phyloP scores from a whole-genome alignment of 805 yeast species.

The Lipomyces oligophaga region DNA sequence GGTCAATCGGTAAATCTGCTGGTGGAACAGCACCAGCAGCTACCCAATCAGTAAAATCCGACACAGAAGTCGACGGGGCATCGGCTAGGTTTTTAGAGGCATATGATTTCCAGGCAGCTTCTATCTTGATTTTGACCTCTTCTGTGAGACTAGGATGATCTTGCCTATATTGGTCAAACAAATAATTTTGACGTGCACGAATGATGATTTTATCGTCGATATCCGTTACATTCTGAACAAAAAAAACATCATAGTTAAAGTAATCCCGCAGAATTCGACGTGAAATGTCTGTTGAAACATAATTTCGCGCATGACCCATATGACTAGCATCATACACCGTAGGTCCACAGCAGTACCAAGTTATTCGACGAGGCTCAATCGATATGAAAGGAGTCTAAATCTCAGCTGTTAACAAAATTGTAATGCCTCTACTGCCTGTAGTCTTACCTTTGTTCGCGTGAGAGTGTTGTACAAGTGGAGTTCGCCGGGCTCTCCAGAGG shows the following conservation, averaged over 20 bases:
- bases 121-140: conserved; percentile 42
- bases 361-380: conserved; percentile 52
- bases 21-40: conserved; percentile 46
- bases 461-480: conserved; percentile 42
- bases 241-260: conserved; percentile 81
- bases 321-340: conserved; percentile 95
- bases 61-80: conserved; percentile 32
- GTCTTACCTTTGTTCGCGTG: conserved; percentile 69
- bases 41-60: conserved; percentile 53
- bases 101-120: conserved; percentile 48
- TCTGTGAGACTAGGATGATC: conserved; percentile 35
- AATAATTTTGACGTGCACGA: conserved; percentile 84
- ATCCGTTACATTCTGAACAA: conserved; percentile 97
- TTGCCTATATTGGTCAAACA: conserved; percentile 59
- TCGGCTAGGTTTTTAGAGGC: conserved; percentile 50
- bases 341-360: conserved; percentile 99
- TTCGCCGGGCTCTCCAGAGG: conserved; percentile 32
- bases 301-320: conserved; percentile 96
- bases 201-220: conserved; percentile 95
- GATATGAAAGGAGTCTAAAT: conserved; percentile 55
- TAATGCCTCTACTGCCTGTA: not conserved
- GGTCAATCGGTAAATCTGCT: conserved; percentile 52
- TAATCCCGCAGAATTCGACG: conserved; percentile 85
- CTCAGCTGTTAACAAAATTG: not conserved
- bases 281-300: conserved; percentile 89